Conservation (phyloP, 2,329 filamentous ascomycete genomes). For the Cytospora leucostoma region DNA sequence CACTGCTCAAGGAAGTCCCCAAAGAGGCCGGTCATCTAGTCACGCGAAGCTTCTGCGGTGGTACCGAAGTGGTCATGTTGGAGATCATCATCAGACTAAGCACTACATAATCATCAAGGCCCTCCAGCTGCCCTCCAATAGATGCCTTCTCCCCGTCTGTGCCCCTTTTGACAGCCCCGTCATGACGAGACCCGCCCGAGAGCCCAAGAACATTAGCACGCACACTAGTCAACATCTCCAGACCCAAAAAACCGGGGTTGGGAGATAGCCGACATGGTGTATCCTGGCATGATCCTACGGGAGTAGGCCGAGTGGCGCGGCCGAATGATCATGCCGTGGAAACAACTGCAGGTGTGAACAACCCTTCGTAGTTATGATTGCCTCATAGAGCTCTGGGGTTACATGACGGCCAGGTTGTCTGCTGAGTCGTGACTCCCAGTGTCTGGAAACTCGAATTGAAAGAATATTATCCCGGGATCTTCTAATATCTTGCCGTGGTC, state of each 20-base stretch:
- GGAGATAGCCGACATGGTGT: neutral
- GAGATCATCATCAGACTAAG: neutral
- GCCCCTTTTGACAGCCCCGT: neutral
- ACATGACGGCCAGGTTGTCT: too few species aligned
- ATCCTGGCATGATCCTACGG: neutral
- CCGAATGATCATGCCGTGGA: neutral
- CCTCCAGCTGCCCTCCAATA: neutral
- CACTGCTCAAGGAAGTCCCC: neutral
- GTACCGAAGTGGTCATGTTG: neutral
- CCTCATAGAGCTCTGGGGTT: neutral
- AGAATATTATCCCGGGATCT: too few species aligned
- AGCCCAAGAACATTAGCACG: neutral
- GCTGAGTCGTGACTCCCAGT: too few species aligned
- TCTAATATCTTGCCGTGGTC: too few species aligned
- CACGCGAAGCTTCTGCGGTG: neutral
- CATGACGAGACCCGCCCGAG: neutral
- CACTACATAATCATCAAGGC: neutral
- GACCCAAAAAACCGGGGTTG: neutral
- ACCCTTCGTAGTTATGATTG: neutral
- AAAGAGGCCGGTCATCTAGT: neutral
- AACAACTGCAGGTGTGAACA: neutral
- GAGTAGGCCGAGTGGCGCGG: neutral
- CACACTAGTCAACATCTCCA: neutral
- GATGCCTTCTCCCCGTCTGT: neutral
- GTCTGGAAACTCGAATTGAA: too few species aligned